Conservation (phyloP, 2,329 filamentous ascomycete genomes). For the Grosmannia serpens region DNA sequence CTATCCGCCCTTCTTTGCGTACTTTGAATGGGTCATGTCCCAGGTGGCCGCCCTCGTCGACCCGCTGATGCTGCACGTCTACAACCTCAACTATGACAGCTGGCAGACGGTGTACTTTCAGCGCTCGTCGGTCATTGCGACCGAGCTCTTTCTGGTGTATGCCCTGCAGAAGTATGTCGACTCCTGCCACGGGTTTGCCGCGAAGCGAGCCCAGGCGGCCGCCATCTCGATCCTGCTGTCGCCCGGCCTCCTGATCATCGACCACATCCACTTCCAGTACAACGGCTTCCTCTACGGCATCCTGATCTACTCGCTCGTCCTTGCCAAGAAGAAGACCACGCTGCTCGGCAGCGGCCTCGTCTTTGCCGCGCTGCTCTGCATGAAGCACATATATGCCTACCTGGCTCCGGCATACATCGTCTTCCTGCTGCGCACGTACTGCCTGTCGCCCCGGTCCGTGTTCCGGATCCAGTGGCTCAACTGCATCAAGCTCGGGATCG, state of each 20-base stretch:
- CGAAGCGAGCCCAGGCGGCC: constrained; percentile 71
- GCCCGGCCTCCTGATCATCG: constrained; percentile 88
- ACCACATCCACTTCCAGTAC: constrained; percentile 98
- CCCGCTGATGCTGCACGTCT: constrained; percentile 67
- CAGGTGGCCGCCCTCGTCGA: constrained; percentile 68
- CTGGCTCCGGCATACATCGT: constrained; percentile 93
- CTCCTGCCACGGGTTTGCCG: constrained; percentile 44
- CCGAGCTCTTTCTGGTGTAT: constrained; percentile 74
- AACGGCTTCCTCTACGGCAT: constrained; percentile 95
- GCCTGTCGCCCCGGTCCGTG: constrained; percentile 64
- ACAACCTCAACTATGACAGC: constrained; percentile 75
- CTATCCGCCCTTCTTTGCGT: constrained; percentile 96
- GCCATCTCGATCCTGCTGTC: constrained; percentile 85
- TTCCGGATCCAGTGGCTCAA: constrained; percentile 69
- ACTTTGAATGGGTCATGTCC: constrained; percentile 88
- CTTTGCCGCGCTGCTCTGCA: constrained; percentile 77
- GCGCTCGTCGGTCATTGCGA: constrained; percentile 71
- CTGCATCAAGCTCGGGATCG: constrained; percentile 67
- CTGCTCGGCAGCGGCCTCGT: constrained; percentile 68
- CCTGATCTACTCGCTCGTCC: constrained; percentile 72
- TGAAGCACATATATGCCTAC: constrained; percentile 98
- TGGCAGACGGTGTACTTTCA: constrained; percentile 95
- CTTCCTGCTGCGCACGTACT: constrained; percentile 81
- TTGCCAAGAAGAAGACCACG: constrained; percentile 65
- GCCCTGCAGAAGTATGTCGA: constrained; percentile 73